Conservation (phyloP, 2,329 filamentous ascomycete genomes). For the Hypoxylon sp. region DNA sequence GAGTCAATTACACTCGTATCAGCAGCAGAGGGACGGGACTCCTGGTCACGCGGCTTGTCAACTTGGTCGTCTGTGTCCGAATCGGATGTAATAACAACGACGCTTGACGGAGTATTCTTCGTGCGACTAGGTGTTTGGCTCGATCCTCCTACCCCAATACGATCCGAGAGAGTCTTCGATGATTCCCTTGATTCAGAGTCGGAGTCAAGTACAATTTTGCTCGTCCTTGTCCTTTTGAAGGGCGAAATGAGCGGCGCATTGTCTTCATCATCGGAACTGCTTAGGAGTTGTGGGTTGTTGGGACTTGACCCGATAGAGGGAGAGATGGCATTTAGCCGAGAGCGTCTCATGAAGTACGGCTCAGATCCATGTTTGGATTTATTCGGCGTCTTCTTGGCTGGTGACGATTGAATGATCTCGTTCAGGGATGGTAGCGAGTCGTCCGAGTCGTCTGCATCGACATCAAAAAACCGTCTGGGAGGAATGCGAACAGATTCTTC, state of each 20-base stretch:
- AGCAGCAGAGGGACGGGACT: background rate
- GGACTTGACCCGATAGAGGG: background rate
- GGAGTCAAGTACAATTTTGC: background rate
- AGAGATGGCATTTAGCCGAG: background rate
- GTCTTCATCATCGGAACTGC: constrained; percentile 12
- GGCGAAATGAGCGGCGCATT: background rate
- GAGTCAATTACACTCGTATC: background rate
- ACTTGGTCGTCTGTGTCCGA: constrained; percentile 4
- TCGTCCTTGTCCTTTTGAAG: background rate
- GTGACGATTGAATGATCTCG: constrained; percentile 8
- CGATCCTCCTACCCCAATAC: background rate
- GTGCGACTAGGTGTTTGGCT: background rate
- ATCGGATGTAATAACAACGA: constrained; percentile 9
- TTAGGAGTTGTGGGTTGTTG: background rate
- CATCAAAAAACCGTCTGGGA: background rate
- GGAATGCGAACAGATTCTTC: background rate
- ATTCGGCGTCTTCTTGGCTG: constrained; percentile 2
- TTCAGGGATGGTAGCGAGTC: constrained; percentile 16
- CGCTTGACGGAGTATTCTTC: background rate
- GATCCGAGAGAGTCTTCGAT: background rate
- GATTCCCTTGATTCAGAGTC: background rate
- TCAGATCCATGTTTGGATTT: background rate
- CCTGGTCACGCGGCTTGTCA: background rate
- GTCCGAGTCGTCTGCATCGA: constrained; percentile 2
- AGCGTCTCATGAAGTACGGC: background rate